Evolutionary conservation across 2,329 filamentous ascomycete species (phyloP).

Genomic region (Fusarium sp.): DNA sequence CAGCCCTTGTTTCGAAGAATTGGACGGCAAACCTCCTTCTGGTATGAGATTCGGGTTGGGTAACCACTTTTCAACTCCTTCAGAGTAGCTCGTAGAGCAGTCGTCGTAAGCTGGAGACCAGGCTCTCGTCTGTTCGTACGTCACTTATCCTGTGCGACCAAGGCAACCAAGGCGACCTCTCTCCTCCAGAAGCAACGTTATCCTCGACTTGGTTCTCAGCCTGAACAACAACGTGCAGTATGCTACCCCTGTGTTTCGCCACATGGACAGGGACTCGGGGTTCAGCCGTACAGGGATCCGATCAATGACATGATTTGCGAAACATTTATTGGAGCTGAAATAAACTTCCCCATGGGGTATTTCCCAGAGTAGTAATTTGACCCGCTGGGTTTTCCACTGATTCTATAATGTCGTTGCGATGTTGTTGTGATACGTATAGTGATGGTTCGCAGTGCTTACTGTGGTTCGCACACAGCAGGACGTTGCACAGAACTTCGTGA

Average conservation of each 20-base stretch:
- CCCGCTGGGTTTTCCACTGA: background rate
- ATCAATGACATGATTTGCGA: background rate
- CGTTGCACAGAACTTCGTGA: background rate
- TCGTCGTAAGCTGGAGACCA: background rate
- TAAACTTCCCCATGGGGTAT: slow-evolving; percentile 8
- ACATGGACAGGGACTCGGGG: background rate
- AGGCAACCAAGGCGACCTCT: background rate
- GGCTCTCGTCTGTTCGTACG: background rate
- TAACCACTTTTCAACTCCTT: background rate
- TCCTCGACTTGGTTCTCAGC: too few relatives aligned
- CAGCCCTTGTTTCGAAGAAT: background rate
- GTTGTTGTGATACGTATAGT: background rate
- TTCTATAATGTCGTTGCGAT: background rate
- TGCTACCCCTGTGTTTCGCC: background rate
- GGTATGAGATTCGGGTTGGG: background rate
- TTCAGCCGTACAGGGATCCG: background rate
- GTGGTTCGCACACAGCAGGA: background rate
- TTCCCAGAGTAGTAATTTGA: background rate
- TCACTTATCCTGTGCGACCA: background rate
- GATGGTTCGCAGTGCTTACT: background rate
- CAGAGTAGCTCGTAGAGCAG: background rate
- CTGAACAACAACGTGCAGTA: background rate
- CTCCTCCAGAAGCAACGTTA: background rate
- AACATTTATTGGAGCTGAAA: background rate
- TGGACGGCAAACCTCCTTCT: background rate